These are phyloP conservation scores for Acanthochlamys bracteata DNA, from an alignment of 106 monocot species.

Conservation along the genomic window DNA sequence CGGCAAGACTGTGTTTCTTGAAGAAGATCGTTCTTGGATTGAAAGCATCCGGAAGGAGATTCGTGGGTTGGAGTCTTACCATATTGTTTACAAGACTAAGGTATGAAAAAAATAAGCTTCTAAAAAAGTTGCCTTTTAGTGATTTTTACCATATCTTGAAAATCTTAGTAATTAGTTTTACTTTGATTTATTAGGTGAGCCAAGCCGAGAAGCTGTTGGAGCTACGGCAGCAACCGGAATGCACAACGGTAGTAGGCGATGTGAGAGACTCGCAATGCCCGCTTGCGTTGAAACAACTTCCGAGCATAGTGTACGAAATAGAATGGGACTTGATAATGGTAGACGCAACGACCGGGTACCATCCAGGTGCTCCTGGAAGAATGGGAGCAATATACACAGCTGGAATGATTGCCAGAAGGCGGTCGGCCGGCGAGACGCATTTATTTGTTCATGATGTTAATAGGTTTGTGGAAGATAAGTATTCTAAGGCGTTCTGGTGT, in stretches of 20 bases:
- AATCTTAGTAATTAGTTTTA: neutral
- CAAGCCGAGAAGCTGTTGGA: conserved; percentile 54
- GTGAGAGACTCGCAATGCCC: conserved; percentile 28
- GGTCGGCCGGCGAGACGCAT: conserved; percentile 53
- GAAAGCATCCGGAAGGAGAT: conserved; percentile 20
- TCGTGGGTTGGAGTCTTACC: conserved; percentile 54
- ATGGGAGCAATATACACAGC: conserved; percentile 92
- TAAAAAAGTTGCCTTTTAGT: neutral
- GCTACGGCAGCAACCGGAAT: conserved; percentile 19
- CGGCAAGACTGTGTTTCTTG: conserved; percentile 82
- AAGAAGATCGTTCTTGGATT: conserved; percentile 74
- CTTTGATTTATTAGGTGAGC: conserved; percentile 13
- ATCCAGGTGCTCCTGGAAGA: conserved; percentile 68
- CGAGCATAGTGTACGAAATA: conserved; percentile 38
- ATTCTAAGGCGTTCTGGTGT: conserved; percentile 59
- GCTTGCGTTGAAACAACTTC: conserved; percentile 50
- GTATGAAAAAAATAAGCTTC: neutral
- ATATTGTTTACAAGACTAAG: conserved; percentile 51
- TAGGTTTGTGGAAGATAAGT: conserved; percentile 65
- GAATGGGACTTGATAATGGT: conserved; percentile 98
- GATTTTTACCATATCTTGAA: neutral
- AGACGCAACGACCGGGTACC: conserved; percentile 82
- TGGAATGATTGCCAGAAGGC: conserved; percentile 70
- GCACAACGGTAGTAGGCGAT: conserved; percentile 32
- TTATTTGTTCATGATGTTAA: conserved; percentile 85